Base-by-base conservation (phyloP, 1,284 basidiomycete genomes). In the Mycosarcoma mackinlayi region DNA sequence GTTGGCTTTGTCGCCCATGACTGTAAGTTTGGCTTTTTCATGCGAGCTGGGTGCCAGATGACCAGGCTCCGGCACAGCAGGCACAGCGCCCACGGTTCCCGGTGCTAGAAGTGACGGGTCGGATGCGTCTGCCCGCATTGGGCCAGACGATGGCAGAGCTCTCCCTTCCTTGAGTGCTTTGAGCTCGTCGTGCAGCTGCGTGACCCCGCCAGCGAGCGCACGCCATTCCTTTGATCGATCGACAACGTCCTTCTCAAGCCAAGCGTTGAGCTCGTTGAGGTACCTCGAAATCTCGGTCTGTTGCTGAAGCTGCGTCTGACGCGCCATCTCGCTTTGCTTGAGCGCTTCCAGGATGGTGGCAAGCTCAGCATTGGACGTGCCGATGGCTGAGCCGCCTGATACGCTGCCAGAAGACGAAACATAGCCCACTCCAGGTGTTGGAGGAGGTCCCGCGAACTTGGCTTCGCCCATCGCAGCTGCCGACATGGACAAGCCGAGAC, bases 231-330 rank as follows among this genome's bases (percentile, higher is more conserved):
- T 77, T 6, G 67, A 63, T 3, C 77, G 62, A 53, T 79, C 74
- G 9, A 66, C 61, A 3, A 78, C 69, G 47, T 79, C 77, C 2
- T 59, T 44, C 42, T 79, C 77, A 9, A 79, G 51, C 77, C 77
- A 79, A 1, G 52, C 44, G 27, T 79, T 78, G 50, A 79, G 72
- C 57, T 79, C 76, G 63, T 76, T 77, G 41, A 79, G 61, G 35
- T 79, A 79, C 34, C 76, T 53, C 13, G 75, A 76, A 31, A 79
- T 77, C 41, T 79, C 76, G 25, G 64, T 64, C 33, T 78, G 76
- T 42, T 78, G 77, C 34, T 64, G 54, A 9, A 66, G 37, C 46
- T 79, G 75, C 9, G 58, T 64, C 46, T 73, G 59, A 10, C 76
- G 69, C 4, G 75, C 72, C 41, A 57, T 42, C 34, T 78, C 76